These are phyloP conservation scores for Ascoidea tarda DNA, from an alignment of 805 yeast species.

Conservation along the genomic window DNA sequence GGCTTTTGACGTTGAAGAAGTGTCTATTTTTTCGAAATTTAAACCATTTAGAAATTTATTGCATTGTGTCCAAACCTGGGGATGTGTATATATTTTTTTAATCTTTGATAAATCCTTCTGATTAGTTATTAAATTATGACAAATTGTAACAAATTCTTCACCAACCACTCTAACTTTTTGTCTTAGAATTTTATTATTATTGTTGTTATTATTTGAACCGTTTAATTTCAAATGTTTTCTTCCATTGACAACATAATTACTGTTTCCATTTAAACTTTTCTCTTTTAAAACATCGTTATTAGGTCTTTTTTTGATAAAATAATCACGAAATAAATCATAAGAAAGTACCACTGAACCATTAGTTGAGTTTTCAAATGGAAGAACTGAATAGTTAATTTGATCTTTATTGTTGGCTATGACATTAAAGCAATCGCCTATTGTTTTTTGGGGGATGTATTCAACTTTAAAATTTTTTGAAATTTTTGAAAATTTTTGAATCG, in stretches of 20 bases:
- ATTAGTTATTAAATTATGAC: slow-evolving; percentile 54
- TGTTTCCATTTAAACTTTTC: too few species aligned
- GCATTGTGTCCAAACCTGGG: slow-evolving; percentile 97
- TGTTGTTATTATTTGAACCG: too few species aligned
- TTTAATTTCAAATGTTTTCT: too few species aligned
- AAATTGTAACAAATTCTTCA: slow-evolving; percentile 72
- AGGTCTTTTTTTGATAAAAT: slow-evolving; percentile 22
- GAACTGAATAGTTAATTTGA: slow-evolving; percentile 52
- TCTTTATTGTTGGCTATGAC: slow-evolving; percentile 24
- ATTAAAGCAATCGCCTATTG: slow-evolving; percentile 51
- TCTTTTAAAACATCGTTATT: slow-evolving; percentile 10
- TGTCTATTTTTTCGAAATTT: slow-evolving; percentile 34
- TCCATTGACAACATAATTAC: too few species aligned
- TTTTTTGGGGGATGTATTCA: slow-evolving; percentile 15
- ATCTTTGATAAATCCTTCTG: slow-evolving; percentile 31
- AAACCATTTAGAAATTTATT: slow-evolving; percentile 34
- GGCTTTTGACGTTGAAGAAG: slow-evolving; percentile 74
- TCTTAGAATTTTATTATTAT: too few species aligned
- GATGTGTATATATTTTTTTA: slow-evolving; percentile 68
- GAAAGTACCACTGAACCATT: slow-evolving; percentile 89
- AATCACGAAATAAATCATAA: slow-evolving; percentile 66
- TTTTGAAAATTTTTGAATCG: slow-evolving; percentile 32
- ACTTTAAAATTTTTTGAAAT: slow-evolving; percentile 14
- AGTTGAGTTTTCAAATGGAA: slow-evolving; percentile 90
- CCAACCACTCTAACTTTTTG: slow-evolving; percentile 43